These are phyloP conservation scores for Lippia alba DNA, from an alignment of 305 asterid species.

Conservation along the genomic window DNA sequence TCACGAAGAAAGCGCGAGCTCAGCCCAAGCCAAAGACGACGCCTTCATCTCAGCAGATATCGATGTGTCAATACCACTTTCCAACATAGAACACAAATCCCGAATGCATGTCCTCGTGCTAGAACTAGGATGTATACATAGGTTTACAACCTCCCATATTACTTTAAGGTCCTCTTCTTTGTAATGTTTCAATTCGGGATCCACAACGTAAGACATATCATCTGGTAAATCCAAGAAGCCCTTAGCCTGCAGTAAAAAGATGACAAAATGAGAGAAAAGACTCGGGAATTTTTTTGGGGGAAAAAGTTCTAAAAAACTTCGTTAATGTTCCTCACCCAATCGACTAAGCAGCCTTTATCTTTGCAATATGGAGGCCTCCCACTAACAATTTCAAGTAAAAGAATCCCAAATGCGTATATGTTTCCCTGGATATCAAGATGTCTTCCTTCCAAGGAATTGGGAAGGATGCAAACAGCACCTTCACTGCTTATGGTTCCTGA, in stretches of 20 bases:
- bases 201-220: constrained; percentile 61
- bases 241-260: constrained; percentile 63
- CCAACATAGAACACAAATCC: constrained; percentile 69
- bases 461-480: constrained; percentile 83
- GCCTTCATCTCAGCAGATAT: constrained; percentile 72
- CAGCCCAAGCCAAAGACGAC: constrained; percentile 93
- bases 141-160: constrained; percentile 69
- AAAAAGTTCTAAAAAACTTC: background rate
- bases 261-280: background rate
- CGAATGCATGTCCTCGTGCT: constrained; percentile 61
- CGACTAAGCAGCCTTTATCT: constrained; percentile 82
- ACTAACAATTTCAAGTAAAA: constrained; percentile 85
- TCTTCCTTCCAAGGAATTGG: constrained; percentile 73
- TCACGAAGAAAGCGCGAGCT: constrained; percentile 75
- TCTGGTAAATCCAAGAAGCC: constrained; percentile 70
- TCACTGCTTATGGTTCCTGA: constrained; percentile 71
- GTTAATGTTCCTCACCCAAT: constrained; percentile 65
- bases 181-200: constrained; percentile 84
- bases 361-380: constrained; percentile 90
- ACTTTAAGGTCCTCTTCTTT: constrained; percentile 75
- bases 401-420: constrained; percentile 80
- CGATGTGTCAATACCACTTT: constrained; percentile 76
- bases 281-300: background rate
- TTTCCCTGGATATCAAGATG: constrained; percentile 78
- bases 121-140: constrained; percentile 58